These are phyloP conservation scores for Leishmania braziliensis DNA, from an alignment of 208 protist species.

Conservation along the genomic window DNA sequence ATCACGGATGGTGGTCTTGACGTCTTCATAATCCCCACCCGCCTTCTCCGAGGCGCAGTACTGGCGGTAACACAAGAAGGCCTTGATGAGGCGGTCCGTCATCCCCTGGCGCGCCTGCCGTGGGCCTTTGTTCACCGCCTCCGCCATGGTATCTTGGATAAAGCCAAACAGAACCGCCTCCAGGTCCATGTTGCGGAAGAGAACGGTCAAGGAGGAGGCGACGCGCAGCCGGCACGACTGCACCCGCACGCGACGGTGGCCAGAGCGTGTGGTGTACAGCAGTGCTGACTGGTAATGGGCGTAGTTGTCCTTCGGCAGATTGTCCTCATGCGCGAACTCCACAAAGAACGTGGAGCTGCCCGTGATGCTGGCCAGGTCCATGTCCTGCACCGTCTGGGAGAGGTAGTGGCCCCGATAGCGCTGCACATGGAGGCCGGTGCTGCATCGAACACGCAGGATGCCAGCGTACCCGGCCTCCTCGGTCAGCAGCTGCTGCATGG, in stretches of 20 bases:
- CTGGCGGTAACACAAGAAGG: slow-evolving; percentile 83
- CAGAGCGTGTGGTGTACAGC: slow-evolving; percentile 92
- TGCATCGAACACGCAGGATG: slow-evolving; percentile 92
- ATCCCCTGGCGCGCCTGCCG: slow-evolving; percentile 53
- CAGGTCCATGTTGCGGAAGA: slow-evolving; percentile 86
- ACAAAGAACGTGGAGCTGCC: slow-evolving; percentile 87
- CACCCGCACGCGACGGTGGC: slow-evolving; percentile 89
- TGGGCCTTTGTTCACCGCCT: slow-evolving; percentile 83
- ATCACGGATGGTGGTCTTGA: slow-evolving; percentile 12
- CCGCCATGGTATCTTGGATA: slow-evolving; percentile 53
- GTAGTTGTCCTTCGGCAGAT: slow-evolving; percentile 64
- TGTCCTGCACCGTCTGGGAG: slow-evolving; percentile 81
- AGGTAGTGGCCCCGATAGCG: slow-evolving; percentile 90
- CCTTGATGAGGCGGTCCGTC: slow-evolving; percentile 59
- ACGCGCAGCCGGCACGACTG: slow-evolving; percentile 76
- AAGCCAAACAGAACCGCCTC: slow-evolving; percentile 76
- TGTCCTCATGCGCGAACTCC: slow-evolving; percentile 91
- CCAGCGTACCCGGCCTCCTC: slow-evolving; percentile 90
- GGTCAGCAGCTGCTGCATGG: slow-evolving; percentile 54
- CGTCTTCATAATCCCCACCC: slow-evolving; percentile 20
- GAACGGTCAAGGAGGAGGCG: slow-evolving; percentile 40
- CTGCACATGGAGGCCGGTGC: slow-evolving; percentile 76
- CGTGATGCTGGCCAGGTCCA: slow-evolving; percentile 87
- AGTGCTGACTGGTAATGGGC: slow-evolving; percentile 91
- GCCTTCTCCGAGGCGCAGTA: slow-evolving; percentile 48